A percentile compares a stretch with the other conserved stretches of the same genome.
These are phyloP conservation scores for Xylaria sp. DNA, from an alignment of 2,329 filamentous ascomycete species.

Conservation along the genomic window DNA sequence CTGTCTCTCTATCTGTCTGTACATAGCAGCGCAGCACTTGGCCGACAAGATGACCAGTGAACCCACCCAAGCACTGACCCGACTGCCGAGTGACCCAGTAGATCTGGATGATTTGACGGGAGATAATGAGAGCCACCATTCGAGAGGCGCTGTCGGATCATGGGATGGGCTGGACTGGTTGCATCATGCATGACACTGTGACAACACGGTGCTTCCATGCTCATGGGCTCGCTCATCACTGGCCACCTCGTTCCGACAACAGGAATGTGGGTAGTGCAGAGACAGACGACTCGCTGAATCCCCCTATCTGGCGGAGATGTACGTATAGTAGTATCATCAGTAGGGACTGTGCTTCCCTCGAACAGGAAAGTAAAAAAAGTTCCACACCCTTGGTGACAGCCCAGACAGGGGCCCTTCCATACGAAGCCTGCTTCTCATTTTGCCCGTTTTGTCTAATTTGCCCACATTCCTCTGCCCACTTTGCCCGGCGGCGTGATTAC, in stretches of 20 bases:
- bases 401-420: conserved; percentile 19
- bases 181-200: conserved; percentile 31
- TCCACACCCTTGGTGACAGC: conserved; percentile 23
- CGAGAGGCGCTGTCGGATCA: conserved; percentile 24
- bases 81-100: conserved; percentile 27
- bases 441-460: conserved; percentile 15
- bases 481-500: not conserved
- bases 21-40: not conserved
- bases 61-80: conserved; percentile 16
- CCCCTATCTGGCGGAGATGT: conserved; percentile 33
- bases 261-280: conserved; percentile 16
- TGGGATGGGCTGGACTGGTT: conserved; percentile 27
- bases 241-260: conserved; percentile 29
- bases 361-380: conserved; percentile 31
- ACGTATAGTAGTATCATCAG: not conserved
- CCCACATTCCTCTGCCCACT: conserved; percentile 1
- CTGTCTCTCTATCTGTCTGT: not conserved
- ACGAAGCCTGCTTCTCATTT: conserved; percentile 33
- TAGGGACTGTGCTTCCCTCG: conserved; percentile 19
- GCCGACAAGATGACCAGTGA: not conserved
- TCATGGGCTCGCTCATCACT: conserved; percentile 29
- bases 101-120: conserved; percentile 34
- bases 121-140: conserved; percentile 22
- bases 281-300: conserved; percentile 19
- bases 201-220: conserved; percentile 36